Conservation (phyloP, 306 rosid genomes). For the Morella rubra region DNA sequence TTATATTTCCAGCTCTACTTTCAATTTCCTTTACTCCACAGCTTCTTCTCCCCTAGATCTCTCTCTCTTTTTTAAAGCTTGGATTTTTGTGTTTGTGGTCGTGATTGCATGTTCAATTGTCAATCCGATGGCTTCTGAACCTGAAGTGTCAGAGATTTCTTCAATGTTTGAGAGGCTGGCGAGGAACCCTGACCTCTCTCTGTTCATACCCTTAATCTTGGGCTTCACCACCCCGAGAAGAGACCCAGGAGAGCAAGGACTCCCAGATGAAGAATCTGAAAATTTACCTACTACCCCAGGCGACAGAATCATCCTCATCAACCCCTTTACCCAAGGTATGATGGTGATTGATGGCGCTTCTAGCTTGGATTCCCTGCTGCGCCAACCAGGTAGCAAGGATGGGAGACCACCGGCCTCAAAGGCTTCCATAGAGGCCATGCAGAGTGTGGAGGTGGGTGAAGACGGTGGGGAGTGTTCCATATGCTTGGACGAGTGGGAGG, state of each 20-base stretch:
- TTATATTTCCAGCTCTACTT: background rate
- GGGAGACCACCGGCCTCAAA: slow-evolving; percentile 78
- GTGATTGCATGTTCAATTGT: background rate
- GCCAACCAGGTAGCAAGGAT: slow-evolving; percentile 34
- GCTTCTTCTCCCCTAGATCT: background rate
- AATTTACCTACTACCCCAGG: background rate
- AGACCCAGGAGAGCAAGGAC: background rate
- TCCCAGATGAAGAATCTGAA: slow-evolving; percentile 26
- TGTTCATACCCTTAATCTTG: slow-evolving; percentile 55
- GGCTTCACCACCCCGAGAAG: slow-evolving; percentile 37
- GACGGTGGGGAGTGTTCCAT: slow-evolving; percentile 59
- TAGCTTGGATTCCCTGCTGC: slow-evolving; percentile 50
- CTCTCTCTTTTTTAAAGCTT: background rate
- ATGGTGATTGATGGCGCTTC: slow-evolving; percentile 59
- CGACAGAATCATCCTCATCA: slow-evolving; percentile 56
- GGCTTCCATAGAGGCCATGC: slow-evolving; percentile 65
- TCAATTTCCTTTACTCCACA: background rate
- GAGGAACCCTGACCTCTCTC: slow-evolving; percentile 47
- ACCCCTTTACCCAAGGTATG: slow-evolving; percentile 58
- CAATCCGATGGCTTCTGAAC: slow-evolving; percentile 56
- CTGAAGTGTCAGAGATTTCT: slow-evolving; percentile 40
- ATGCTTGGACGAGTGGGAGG: slow-evolving; percentile 69
- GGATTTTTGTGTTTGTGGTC: background rate
- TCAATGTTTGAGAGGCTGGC: slow-evolving; percentile 43
- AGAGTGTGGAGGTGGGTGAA: slow-evolving; percentile 37